phyloP scores from a whole-genome alignment of 306 rosid species.

The Parietaria judaica region DNA sequence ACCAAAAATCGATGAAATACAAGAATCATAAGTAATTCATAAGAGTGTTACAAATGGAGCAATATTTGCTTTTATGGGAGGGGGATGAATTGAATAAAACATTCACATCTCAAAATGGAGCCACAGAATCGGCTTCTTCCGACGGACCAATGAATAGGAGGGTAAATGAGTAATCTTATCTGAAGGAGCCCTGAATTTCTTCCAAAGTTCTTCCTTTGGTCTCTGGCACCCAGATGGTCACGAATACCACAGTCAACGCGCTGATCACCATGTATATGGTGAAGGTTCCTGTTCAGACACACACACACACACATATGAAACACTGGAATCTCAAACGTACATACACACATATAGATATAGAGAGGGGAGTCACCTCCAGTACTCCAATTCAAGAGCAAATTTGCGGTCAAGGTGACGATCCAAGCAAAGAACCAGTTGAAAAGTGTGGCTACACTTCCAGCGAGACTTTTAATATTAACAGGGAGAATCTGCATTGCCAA shows the following conservation, averaged over 20 bases:
- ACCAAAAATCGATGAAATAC: neutral
- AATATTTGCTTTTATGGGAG: conserved; percentile 10
- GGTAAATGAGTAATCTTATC: conserved; percentile 37
- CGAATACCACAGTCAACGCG: conserved; percentile 56
- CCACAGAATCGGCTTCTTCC: conserved; percentile 15
- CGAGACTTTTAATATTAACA: conserved; percentile 74
- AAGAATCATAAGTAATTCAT: neutral
- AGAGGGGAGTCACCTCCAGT: conserved; percentile 47
- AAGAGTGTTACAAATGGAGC: neutral
- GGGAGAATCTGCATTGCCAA: conserved; percentile 75
- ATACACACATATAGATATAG: no score
- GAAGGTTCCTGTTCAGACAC: conserved; percentile 67
- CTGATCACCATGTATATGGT: conserved; percentile 54
- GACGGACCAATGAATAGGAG: no score
- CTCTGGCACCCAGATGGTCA: conserved; percentile 78
- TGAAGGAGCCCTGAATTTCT: conserved; percentile 82
- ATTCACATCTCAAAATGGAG: conserved; percentile 14
- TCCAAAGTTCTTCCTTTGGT: conserved; percentile 89
- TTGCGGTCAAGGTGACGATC: conserved; percentile 75
- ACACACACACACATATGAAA: neutral
- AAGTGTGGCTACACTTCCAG: conserved; percentile 92
- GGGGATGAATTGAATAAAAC: neutral
- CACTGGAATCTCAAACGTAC: no score
- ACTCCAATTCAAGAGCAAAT: conserved; percentile 81
- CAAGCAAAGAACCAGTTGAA: conserved; percentile 77